Evolutionary conservation across 495 filamentous ascomycete species (phyloP).

Genomic region (Xylaria longipes): DNA sequence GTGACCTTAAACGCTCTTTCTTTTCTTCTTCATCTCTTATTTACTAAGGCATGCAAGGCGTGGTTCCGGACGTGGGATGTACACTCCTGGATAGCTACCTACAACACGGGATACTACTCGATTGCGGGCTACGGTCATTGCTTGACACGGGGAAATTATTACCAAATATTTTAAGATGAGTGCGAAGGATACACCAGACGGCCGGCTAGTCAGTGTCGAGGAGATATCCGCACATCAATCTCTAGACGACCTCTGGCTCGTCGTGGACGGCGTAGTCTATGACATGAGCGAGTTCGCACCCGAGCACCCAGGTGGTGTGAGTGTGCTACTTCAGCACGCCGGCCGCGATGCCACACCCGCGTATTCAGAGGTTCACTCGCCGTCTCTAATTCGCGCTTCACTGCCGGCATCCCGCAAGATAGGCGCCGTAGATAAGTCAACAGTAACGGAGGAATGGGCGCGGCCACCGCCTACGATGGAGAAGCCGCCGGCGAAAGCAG

Average conservation of each 20-base stretch:
- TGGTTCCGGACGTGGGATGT: background rate
- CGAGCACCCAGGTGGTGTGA: slow-evolving; percentile 68
- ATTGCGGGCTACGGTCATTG: too few species aligned
- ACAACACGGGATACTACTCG: background rate
- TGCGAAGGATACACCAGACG: slow-evolving; percentile 5
- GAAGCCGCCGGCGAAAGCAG: slow-evolving; percentile 17
- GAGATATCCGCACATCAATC: slow-evolving; percentile 66
- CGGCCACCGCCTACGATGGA: slow-evolving; percentile 27
- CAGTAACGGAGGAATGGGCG: slow-evolving; percentile 34
- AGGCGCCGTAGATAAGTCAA: slow-evolving; percentile 60
- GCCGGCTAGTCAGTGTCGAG: slow-evolving; percentile 28
- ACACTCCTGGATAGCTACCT: background rate
- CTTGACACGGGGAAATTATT: background rate
- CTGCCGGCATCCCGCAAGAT: slow-evolving; percentile 61
- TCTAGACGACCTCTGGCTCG: slow-evolving; percentile 75
- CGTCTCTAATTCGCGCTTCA: slow-evolving; percentile 63
- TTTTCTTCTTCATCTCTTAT: background rate
- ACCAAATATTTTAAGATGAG: slow-evolving; percentile 10
- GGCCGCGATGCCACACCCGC: slow-evolving; percentile 74
- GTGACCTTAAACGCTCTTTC: background rate
- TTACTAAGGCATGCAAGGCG: background rate
- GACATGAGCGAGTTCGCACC: slow-evolving; percentile 72
- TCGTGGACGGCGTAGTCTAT: slow-evolving; percentile 76
- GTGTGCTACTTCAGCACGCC: slow-evolving; percentile 70
- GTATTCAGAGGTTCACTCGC: slow-evolving; percentile 71